Base-by-base conservation (phyloP, 352 stramenopile genomes). In the Blastocystis hominis region DNA sequence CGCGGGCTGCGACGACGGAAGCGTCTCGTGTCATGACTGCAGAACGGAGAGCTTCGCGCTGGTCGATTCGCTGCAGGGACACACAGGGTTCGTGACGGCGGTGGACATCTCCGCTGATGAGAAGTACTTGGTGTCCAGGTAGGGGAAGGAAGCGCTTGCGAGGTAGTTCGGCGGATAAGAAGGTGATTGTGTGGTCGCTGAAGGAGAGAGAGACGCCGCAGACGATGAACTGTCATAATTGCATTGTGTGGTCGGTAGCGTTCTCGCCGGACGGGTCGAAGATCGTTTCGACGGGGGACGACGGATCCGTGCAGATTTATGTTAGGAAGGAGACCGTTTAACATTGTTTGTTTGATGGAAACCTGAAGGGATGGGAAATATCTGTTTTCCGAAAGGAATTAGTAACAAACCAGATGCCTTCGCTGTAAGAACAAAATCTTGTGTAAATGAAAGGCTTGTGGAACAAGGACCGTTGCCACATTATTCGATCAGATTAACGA, bases 231-330 rank as follows among this genome's bases (percentile, higher is more conserved):
- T 68, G 55, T 24, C 72, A 84, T 42, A 30, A 84, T 34, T n/a
- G 72, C 30, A 69, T 84, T 42, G 72, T 84, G 56, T 84, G 72
- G 72, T 44, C 34, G n/a, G 47, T 84, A 7, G 44, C 20, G 5
- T 84, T 84, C 30, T 46, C 66, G 24, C 34, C 42, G 30, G 36
- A 84, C 0, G 72, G 72, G 42, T 40, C 44, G 10, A 66, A 24
- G 42, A 44, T 84, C 46, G 54, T 84, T 6, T 84, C 72, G 54
- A 53, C 40, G 4, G 72, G 72, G 44, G 72, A 84, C 40, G 72
- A 84, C 50, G 72, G 72, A 5, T 84, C 72, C n/a, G 30, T 84
- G 13, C 72, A 84, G 50, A 66, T 84, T 40, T 84, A 84, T 64
- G 20, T 68, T 20, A 64, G 72, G 17, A 46, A 84, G 56, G 72